Evolutionary conservation across 1,139 yeast genomes (phyloP), one percentile per base, ranked within the genome.

Genomic region (Geotrichum aggregatum): DNA sequence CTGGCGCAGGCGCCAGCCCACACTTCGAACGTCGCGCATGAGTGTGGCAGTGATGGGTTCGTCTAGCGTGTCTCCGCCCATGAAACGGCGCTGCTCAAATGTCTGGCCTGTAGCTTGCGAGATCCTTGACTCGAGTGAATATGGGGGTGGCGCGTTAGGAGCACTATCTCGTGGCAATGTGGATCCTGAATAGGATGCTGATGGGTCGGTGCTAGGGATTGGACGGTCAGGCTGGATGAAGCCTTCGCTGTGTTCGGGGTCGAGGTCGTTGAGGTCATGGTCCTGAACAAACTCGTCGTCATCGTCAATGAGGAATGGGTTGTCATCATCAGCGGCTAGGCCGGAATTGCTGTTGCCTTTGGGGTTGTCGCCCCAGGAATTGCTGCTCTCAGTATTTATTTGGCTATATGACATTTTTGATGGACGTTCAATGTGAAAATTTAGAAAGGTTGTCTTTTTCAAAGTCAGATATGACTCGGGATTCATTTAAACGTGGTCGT

Each of bases 11-110:
- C 89, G 72, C 42, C 74, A 74, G 7, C 84, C 87, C 50, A 87
- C 84, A 21, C 83, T 83, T 26, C 73, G 66, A 34, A 86, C 63
- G 64, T 87, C 95, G 54, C 95, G 74, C 59, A 76, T 71, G 46
- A 87, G 68, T 0, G 96, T 87, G 16, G 77, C 73, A 62, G 77
- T 67, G 2, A 87, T 88, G 0, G 95, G 88, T 69, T 87, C 96
- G 66, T 87, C 95, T 14, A 87, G 70, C 0, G 96, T 87, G 64
- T 85, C 88, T 36, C 92, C 92, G 1, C 95, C 95, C 22, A 83
- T 71, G 66, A 83, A 87, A 58, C 87, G 83, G 38, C 87, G 77
- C 64, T 84, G 92, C 59, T 78, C 76, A 26, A 84, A 75, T 52
- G 77, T 77, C 59, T 79, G 82, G 58, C 79, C 77, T 18, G 59